Evolutionary conservation across 441 rosid species (phyloP).

Genomic region (Croton laevigatus): DNA sequence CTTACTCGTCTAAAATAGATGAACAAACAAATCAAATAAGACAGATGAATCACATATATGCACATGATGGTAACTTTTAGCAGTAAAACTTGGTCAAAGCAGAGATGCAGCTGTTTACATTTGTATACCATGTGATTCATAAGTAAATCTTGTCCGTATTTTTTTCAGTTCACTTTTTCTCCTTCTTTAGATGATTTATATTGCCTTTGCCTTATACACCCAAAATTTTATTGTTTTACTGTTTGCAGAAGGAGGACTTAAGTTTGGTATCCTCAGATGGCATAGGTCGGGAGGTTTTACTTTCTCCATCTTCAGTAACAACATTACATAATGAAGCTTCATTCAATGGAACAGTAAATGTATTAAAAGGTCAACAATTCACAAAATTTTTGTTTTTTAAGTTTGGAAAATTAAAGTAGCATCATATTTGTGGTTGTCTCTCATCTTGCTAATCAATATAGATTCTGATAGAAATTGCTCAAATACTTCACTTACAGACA

Average conservation of each 20-base stretch:
- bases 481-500: constrained; percentile 29
- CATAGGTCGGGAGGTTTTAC: constrained; percentile 23
- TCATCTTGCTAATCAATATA: background rate
- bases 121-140: background rate
- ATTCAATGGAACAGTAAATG: constrained; percentile 28
- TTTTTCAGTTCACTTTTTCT: background rate
- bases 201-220: background rate
- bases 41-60: background rate
- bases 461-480: background rate
- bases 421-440: background rate
- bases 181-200: background rate
- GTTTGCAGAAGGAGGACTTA: constrained; percentile 42
- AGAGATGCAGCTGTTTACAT: background rate
- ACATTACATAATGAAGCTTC: constrained; percentile 24
- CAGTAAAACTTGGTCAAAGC: background rate
- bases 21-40: background rate
- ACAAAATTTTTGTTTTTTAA: constrained; percentile 13
- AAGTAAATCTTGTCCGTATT: background rate
- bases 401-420: background rate
- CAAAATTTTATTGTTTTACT: background rate
- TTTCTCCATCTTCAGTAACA: constrained; percentile 29
- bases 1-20: background rate
- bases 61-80: background rate
- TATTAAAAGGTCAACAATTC: constrained; percentile 37
- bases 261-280: constrained; percentile 24